These are phyloP conservation scores for Ceratobasidium sp. DNA, from an alignment of 1,284 basidiomycete genomes.

Conservation along the genomic window DNA sequence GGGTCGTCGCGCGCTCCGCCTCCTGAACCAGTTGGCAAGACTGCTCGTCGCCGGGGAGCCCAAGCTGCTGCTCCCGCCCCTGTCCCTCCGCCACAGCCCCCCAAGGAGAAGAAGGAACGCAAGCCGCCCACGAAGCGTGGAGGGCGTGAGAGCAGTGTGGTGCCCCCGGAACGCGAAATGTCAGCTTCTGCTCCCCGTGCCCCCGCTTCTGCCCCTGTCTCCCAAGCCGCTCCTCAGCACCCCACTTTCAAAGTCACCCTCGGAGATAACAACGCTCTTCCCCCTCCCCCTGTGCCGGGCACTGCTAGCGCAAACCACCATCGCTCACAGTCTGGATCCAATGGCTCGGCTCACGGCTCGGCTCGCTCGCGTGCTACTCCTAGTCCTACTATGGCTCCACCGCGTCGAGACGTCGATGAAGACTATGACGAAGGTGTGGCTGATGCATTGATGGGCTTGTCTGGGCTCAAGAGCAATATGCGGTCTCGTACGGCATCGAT, in stretches of 20 bases:
- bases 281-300: constrained; percentile 38
- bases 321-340: constrained; percentile 45
- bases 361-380: constrained; percentile 58
- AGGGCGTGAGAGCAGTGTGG: constrained; percentile 30
- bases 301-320: constrained; percentile 7
- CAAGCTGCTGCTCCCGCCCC: constrained; percentile 45
- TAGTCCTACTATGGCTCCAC: constrained; percentile 61
- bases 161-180: constrained; percentile 25
- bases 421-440: constrained; percentile 77
- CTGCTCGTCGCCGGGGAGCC: constrained; percentile 1
- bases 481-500: constrained; percentile 35
- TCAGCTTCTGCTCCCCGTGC: constrained; percentile 18
- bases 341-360: constrained; percentile 65
- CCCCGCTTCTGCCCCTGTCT: not conserved
- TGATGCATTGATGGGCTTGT: constrained; percentile 69
- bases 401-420: constrained; percentile 72
- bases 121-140: constrained; percentile 50
- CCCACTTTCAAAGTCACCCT: constrained; percentile 38
- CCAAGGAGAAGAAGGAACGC: constrained; percentile 56
- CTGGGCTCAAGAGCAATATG: constrained; percentile 45
- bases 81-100: constrained; percentile 47
- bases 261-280: constrained; percentile 19
- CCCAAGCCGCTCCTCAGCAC: constrained; percentile 27
- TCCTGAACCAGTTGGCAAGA: constrained; percentile 5
- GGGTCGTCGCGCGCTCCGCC: not conserved